Conservation (phyloP, 352 stramenopile species). For the Plasmopara viticola region DNA sequence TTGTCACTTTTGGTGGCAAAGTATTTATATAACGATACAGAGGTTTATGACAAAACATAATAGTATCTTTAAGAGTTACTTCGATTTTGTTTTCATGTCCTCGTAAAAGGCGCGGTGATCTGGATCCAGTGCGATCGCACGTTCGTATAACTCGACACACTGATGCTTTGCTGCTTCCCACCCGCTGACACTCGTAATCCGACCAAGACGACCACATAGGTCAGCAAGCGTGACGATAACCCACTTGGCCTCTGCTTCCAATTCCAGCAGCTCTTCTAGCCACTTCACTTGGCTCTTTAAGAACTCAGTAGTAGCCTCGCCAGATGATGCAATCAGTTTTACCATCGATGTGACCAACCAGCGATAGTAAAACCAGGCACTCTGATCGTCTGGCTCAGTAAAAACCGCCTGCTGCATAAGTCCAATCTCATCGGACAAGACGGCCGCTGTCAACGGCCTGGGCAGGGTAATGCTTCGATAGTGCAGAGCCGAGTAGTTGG, state of each 20-base stretch:
- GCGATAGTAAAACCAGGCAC: slow-evolving; percentile 97
- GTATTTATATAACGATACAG: too few relatives aligned
- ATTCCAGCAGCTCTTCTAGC: slow-evolving; percentile 74
- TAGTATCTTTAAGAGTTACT: too few relatives aligned
- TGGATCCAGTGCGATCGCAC: slow-evolving; percentile 29
- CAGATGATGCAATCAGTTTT: slow-evolving; percentile 38
- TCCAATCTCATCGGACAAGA: slow-evolving; percentile 68
- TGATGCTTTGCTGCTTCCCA: slow-evolving; percentile 31
- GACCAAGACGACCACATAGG: slow-evolving; percentile 31
- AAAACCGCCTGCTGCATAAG: slow-evolving; percentile 94
- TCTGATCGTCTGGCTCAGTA: slow-evolving; percentile 98
- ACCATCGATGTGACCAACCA: slow-evolving; percentile 87
- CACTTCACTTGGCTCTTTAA: slow-evolving; percentile 69
- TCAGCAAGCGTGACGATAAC: slow-evolving; percentile 61
- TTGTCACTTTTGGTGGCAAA: too few relatives aligned
- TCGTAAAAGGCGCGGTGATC: slow-evolving; percentile 59
- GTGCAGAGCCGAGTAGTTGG: slow-evolving; percentile 94
- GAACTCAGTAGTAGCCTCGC: slow-evolving; percentile 37
- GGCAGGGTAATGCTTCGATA: slow-evolving; percentile 53
- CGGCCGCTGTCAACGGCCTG: slow-evolving; percentile 39
- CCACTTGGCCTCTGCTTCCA: slow-evolving; percentile 74
- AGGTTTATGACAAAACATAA: too few relatives aligned
- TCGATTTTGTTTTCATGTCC: slow-evolving; percentile 34
- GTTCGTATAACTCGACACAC: slow-evolving; percentile 44
- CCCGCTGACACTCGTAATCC: slow-evolving; percentile 16